phyloP scores from a whole-genome alignment of 116 monocot species.

The Papilionanthe hybrid region DNA sequence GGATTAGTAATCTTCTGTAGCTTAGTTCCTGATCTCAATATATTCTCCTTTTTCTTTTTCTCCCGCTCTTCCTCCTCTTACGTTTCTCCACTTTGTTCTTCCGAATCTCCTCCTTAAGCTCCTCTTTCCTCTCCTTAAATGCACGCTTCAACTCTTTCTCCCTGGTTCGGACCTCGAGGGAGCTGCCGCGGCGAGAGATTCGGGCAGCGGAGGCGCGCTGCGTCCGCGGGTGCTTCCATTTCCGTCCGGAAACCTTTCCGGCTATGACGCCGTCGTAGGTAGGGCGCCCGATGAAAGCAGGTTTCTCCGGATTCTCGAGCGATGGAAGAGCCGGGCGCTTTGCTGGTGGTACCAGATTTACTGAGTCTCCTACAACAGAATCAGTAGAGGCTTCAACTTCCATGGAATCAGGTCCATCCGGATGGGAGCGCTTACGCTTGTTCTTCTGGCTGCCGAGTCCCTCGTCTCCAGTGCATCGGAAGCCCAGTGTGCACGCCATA shows the following conservation, averaged over 20 bases:
- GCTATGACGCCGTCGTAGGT: slow-evolving; percentile 90
- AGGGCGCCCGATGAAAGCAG: slow-evolving; percentile 47
- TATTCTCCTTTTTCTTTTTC: slow-evolving; percentile 75
- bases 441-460: slow-evolving; percentile 74
- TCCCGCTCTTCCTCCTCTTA: slow-evolving; percentile 61
- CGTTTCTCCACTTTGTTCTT: slow-evolving; percentile 59
- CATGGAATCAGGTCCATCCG: slow-evolving; percentile 34
- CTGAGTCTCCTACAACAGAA: not conserved
- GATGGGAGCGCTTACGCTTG: slow-evolving; percentile 60
- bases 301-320: slow-evolving; percentile 38
- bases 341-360: slow-evolving; percentile 20
- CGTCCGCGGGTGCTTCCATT: slow-evolving; percentile 79
- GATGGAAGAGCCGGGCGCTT: slow-evolving; percentile 49
- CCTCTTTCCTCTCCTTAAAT: slow-evolving; percentile 43
- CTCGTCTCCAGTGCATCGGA: slow-evolving; percentile 86
- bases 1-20: slow-evolving; percentile 85
- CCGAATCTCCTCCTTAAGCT: slow-evolving; percentile 77
- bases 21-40: slow-evolving; percentile 61
- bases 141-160: slow-evolving; percentile 69
- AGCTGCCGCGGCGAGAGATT: slow-evolving; percentile 26
- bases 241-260: slow-evolving; percentile 73
- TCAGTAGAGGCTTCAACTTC: slow-evolving; percentile 29
- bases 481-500: slow-evolving; percentile 81
- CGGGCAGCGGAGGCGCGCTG: slow-evolving; percentile 62
- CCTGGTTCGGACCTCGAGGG: slow-evolving; percentile 37